Evolutionary conservation across 805 yeast genomes (phyloP), one percentile per base, ranked within the genome.

Genomic region (Saccharomycopsis microspora): DNA sequence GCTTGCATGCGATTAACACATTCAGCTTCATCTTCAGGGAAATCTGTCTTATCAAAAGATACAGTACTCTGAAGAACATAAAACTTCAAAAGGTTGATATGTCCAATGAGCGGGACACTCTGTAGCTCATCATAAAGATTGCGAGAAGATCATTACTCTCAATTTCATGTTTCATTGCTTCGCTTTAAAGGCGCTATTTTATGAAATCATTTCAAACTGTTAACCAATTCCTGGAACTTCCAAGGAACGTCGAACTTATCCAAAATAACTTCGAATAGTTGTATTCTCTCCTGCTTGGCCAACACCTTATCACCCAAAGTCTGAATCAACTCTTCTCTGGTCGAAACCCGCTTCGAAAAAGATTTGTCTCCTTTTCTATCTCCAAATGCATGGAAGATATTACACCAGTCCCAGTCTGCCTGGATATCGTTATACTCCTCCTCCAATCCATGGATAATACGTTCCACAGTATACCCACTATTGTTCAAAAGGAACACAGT

Each of bases 381-480:
- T 9, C 87, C 88, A 58, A 89, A 82, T 11, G 76, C 74, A 49
- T 74, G 69, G 54, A 85, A 73, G 35, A 85, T 65, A 50, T 76
- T 65, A 2, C 81, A 72, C 95, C 95, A 88, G 53, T 82, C 70
- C 96, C 96, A 89, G 50, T 71, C 63, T 39, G 82, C 82, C 60
- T 81, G 76, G 50, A 89, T 81, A 57, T 88, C 96, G 62, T 89
- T 89, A 63, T 88, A 89, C 1, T 73, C 64, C 60, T 85, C 76
- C 31, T 74, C 66, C 32, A 86, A 82, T 4, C 96, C 97, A 59
- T 80, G 75, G 56, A 89, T 85, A 29, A 81, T 76, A 60, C 96
- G 76, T 67, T 89, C 97, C 44, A 89, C 87, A 0, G 96, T 82
- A 66, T 89, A 89, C 1, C 97, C 97, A 49, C 75, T 74, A 64